Evolutionary conservation across 768 basidiomycete species (phyloP), one percentile per base, ranked within the genome.

Genomic region (Pleurotus tuber-regium): DNA sequence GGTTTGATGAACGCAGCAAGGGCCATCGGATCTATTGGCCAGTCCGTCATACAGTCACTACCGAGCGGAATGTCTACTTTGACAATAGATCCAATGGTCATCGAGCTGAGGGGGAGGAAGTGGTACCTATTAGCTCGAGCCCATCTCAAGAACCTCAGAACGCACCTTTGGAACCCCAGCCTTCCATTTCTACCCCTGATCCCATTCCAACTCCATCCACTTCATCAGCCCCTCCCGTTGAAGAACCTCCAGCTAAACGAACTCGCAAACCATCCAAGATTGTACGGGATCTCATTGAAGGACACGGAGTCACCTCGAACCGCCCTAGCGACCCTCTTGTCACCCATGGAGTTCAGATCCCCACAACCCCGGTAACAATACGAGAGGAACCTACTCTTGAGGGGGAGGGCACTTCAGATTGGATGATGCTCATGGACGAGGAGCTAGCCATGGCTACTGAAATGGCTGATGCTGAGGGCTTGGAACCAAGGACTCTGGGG

Each of bases 1-100:
- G 73, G 0, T 69, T 65, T 57, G 66, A 72, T 53, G 48, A 61
- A 1, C 54, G 67, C 19, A 67, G 64, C 46, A 66, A 61, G n/a
- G 66, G 62, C 0, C 63, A 67, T 28, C 57, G 57, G 0, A 61
- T 73, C 16, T 73, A 71, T 50, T 65, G 65, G 58, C 56, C 64
- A 3, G 53, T 61, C 7, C 51, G 50, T 30, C 43, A 50, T 4
- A 43, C 41, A 0, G 57, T 72, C 16, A 60, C 58, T 1, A 63
- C 69, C 4, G 64, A 73, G 57, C 59, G 62, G 8, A 69, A 67
- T 30, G 56, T 70, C 30, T 56, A 57, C 21, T 58, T 65, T 31
- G 53, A 61, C 33, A 43, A 16, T 31, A n/a, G 25, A 2, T 39
- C 54, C 19, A 54, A 54, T 43, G 56, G 43, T 33, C 48, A 31